Evolutionary conservation across 768 basidiomycete species (phyloP).

Genomic region (Tricholoma matsutake): DNA sequence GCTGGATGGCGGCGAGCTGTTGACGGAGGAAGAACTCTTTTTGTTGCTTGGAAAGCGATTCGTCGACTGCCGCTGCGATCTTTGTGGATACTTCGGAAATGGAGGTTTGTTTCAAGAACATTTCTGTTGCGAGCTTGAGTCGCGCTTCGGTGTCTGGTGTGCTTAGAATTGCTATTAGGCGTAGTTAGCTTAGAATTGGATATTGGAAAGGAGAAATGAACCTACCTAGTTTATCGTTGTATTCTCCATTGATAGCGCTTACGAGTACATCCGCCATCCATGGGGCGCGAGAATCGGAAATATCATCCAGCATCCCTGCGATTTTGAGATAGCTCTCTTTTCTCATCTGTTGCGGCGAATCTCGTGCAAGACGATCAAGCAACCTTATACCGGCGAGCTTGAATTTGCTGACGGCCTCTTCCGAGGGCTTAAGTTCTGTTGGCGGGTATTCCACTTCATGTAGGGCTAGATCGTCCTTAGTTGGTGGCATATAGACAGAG

Average conservation of each 20-base stretch:
- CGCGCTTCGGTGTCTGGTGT: slow-evolving; percentile 60
- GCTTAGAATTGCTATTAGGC: slow-evolving; percentile 51
- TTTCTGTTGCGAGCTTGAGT: slow-evolving; percentile 60
- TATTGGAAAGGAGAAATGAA: slow-evolving; percentile 28
- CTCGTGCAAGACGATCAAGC: slow-evolving; percentile 59
- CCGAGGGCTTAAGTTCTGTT: slow-evolving; percentile 43
- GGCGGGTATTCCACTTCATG: slow-evolving; percentile 50
- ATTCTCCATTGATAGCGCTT: slow-evolving; percentile 60
- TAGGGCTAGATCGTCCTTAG: slow-evolving; percentile 29
- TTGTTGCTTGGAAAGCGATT: slow-evolving; percentile 83
- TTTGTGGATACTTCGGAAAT: slow-evolving; percentile 81
- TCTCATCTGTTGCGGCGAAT: slow-evolving; percentile 46
- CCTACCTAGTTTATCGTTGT: slow-evolving; percentile 74
- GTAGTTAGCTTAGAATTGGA: neutral
- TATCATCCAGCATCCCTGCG: slow-evolving; percentile 69
- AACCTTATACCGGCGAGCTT: slow-evolving; percentile 64
- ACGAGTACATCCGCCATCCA: slow-evolving; percentile 82
- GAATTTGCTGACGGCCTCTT: slow-evolving; percentile 61
- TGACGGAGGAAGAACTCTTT: slow-evolving; percentile 86
- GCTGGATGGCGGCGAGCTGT: slow-evolving; percentile 76
- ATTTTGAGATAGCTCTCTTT: slow-evolving; percentile 71
- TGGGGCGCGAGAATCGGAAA: slow-evolving; percentile 56
- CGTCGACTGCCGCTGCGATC: slow-evolving; percentile 77
- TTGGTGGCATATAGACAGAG: slow-evolving; percentile 24
- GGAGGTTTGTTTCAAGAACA: slow-evolving; percentile 72